A percentile compares a stretch with the other conserved stretches of the same genome.
Conservation (phyloP, 441 rosid species). For the Theobroma grandiflorum region DNA sequence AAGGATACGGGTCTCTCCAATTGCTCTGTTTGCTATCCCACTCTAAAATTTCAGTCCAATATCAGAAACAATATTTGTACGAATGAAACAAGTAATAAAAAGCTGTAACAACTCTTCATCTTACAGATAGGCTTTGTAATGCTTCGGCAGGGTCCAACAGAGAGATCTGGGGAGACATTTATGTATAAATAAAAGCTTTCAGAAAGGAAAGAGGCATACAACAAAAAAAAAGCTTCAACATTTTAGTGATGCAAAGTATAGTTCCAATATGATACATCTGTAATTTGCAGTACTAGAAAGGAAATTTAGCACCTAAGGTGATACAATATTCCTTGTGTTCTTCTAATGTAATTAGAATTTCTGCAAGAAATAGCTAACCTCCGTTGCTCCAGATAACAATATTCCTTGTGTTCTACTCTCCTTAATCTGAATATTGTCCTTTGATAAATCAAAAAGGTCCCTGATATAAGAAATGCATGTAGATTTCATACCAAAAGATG, state of each 20-base stretch:
- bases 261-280: constrained; percentile 6
- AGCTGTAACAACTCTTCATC: constrained; percentile 35
- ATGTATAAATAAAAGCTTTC: constrained; percentile 12
- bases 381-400: constrained; percentile 72
- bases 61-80: constrained; percentile 36
- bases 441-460: constrained; percentile 84
- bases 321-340: not conserved
- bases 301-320: not conserved
- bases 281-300: not conserved
- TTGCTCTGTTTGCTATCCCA: constrained; percentile 83
- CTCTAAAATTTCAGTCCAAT: constrained; percentile 51
- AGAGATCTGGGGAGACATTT: constrained; percentile 48
- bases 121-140: constrained; percentile 72
- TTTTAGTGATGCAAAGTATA: constrained; percentile 7
- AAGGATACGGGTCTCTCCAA: constrained; percentile 96
- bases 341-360: constrained; percentile 8
- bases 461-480: constrained; percentile 40
- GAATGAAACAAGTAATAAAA: constrained; percentile 22
- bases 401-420: constrained; percentile 78
- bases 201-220: constrained; percentile 21
- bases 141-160: constrained; percentile 65
- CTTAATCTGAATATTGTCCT: constrained; percentile 83
- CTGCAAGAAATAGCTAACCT: constrained; percentile 44
- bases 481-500: not conserved
- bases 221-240: not conserved